Evolutionary conservation across 192 early-diverging fungal genomes (phyloP).

Genomic region (Helicostylum pulchrum): DNA sequence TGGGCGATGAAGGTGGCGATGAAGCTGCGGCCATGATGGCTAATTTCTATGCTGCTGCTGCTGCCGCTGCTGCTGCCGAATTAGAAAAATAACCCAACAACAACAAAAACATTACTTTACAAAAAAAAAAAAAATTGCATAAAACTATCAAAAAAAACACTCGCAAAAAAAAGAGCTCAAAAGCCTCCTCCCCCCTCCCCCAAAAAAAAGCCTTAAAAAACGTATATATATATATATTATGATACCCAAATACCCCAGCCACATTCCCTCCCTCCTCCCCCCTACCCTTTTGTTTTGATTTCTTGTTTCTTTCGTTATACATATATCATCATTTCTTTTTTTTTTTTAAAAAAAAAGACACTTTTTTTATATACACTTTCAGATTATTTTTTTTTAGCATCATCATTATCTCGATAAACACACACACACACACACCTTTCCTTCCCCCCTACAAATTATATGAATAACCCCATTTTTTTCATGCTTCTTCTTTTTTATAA

Average conservation of each 20-base stretch:
- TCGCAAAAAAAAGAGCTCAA: too few species aligned
- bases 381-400: too few species aligned
- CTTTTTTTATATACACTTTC: too few species aligned
- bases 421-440: too few species aligned
- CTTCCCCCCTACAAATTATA: too few species aligned
- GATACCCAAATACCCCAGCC: background rate
- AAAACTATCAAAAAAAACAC: too few species aligned
- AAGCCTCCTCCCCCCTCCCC: too few species aligned
- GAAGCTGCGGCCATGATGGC: background rate
- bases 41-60: background rate
- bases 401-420: too few species aligned
- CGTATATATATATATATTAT: too few species aligned
- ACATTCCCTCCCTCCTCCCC: background rate
- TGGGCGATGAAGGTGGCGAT: background rate
- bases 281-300: background rate
- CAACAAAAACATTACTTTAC: background rate
- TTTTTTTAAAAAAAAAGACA: background rate
- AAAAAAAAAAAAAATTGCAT: conserved; percentile 3
- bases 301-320: background rate
- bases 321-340: background rate
- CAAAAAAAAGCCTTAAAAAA: too few species aligned
- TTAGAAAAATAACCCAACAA: too few species aligned
- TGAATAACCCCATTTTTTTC: conserved; percentile 5
- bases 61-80: background rate
- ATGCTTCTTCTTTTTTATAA: conserved; percentile 1